A percentile compares a stretch with the other conserved stretches of the same genome.
phyloP scores from a whole-genome alignment of 1,284 basidiomycete species.

The Cutaneotrichosporon mucoides region DNA sequence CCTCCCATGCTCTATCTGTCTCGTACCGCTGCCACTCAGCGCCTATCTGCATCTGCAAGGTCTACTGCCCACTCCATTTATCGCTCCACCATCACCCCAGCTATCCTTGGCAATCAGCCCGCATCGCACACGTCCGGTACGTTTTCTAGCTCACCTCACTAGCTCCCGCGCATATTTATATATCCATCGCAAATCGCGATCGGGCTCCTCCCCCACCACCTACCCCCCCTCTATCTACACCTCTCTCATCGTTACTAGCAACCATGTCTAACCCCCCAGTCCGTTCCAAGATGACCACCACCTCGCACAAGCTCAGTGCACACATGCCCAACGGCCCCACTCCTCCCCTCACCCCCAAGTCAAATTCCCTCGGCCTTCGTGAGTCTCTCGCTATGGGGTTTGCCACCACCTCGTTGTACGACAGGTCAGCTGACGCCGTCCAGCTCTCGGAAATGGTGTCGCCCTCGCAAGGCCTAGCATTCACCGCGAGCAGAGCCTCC shows the following conservation, averaged over 20 bases:
- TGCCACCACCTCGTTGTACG: too few relatives aligned
- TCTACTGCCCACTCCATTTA: neutral
- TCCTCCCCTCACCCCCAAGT: slow-evolving; percentile 20
- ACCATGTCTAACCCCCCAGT: slow-evolving; percentile 3
- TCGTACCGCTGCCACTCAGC: slow-evolving; percentile 3
- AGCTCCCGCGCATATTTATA: neutral
- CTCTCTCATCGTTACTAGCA: neutral
- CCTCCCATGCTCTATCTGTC: slow-evolving; percentile 4
- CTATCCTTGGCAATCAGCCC: neutral
- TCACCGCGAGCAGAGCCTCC: slow-evolving; percentile 34
- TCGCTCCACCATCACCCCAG: too few relatives aligned
- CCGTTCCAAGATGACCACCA: slow-evolving; percentile 4
- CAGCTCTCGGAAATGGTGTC: slow-evolving; percentile 12
- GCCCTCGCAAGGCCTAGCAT: slow-evolving; percentile 8
- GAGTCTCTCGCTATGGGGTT: too few relatives aligned
- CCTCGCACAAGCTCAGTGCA: slow-evolving; percentile 10
- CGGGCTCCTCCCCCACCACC: too few relatives aligned
- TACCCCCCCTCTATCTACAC: too few relatives aligned
- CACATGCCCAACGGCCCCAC: slow-evolving; percentile 10
- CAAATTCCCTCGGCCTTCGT: slow-evolving; percentile 14
- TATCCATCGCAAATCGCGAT: too few relatives aligned
- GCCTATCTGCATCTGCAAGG: neutral
- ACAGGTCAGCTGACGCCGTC: too few relatives aligned
- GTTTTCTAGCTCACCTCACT: neutral
- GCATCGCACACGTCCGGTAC: slow-evolving; percentile 1